Conservation (phyloP, 331 rosid genomes). For the Saraca asoca region DNA sequence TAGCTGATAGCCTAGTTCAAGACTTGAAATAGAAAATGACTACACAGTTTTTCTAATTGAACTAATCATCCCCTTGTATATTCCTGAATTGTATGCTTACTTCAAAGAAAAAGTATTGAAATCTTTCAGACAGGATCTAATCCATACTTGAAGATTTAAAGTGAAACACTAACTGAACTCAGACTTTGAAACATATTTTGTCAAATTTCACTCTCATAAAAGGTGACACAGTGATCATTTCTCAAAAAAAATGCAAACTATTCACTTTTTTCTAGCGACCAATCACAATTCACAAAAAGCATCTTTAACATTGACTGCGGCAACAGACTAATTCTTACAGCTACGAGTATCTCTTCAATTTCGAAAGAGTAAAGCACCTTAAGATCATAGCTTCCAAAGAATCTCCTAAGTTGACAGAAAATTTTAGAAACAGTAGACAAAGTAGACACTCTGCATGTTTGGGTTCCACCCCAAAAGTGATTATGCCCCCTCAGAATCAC, state of each 20-base stretch:
- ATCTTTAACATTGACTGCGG: not conserved
- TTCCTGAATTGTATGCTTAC: not conserved
- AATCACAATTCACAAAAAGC: not conserved
- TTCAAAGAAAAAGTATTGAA: constrained; percentile 2
- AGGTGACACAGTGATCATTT: not conserved
- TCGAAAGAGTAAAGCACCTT: not conserved
- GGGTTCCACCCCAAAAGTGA: too few species aligned
- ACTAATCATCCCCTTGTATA: not conserved
- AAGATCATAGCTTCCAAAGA: not conserved
- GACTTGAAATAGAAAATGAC: constrained; percentile 15
- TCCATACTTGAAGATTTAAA: not conserved
- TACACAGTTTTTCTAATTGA: not conserved
- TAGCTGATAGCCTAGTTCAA: not conserved
- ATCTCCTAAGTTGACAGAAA: not conserved
- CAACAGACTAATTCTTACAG: not conserved
- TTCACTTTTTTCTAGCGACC: not conserved
- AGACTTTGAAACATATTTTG: not conserved
- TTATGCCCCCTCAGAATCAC: too few species aligned
- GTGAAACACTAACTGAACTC: not conserved
- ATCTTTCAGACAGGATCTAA: constrained; percentile 10
- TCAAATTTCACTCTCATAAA: not conserved
- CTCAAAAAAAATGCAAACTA: not conserved
- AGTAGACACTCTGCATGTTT: not conserved
- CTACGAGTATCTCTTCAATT: not conserved
- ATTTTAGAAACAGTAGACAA: constrained; percentile 6